A percentile compares a stretch with the other conserved stretches of the same genome.
Conservation (phyloP, 176 grass and related monocot genomes). For the Zizania latifolia region DNA sequence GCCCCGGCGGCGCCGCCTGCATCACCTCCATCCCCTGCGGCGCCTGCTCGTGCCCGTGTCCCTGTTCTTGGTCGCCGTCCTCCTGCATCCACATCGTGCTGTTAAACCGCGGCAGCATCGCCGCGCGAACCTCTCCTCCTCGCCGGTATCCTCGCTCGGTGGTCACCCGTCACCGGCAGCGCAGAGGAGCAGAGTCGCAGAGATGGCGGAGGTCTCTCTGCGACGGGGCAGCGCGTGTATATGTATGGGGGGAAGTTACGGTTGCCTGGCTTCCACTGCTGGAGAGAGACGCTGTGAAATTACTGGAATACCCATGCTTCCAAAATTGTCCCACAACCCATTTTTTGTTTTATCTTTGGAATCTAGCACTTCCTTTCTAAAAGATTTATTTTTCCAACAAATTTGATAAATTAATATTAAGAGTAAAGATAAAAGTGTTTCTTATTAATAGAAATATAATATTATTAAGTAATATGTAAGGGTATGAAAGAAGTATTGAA, state of each 20-base stretch:
- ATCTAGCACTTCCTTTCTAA: too few species aligned
- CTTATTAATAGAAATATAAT: too few species aligned
- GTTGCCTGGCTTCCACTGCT: neutral
- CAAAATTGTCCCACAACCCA: neutral
- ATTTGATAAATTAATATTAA: too few species aligned
- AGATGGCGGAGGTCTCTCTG: neutral
- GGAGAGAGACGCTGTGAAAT: neutral
- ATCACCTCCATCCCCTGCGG: constrained; percentile 18
- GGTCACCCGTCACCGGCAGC: neutral
- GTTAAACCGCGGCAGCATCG: constrained; percentile 63
- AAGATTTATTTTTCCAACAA: too few species aligned
- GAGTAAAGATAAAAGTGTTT: too few species aligned
- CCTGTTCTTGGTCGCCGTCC: constrained; percentile 12
- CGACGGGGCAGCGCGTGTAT: constrained; percentile 23
- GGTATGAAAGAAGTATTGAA: too few species aligned
- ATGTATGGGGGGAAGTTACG: neutral
- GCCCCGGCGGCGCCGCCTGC: neutral
- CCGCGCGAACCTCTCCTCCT: neutral
- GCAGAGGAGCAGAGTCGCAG: constrained; percentile 1
- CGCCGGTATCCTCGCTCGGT: too few species aligned
- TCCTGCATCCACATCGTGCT: constrained; percentile 60
- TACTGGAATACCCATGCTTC: neutral
- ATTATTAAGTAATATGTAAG: too few species aligned
- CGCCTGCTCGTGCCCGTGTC: constrained; percentile 1
- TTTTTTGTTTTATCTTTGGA: neutral